Evolutionary conservation across 352 stramenopile species (phyloP), one percentile per base, ranked within the genome.

Genomic region (Phytophthora meadii): DNA sequence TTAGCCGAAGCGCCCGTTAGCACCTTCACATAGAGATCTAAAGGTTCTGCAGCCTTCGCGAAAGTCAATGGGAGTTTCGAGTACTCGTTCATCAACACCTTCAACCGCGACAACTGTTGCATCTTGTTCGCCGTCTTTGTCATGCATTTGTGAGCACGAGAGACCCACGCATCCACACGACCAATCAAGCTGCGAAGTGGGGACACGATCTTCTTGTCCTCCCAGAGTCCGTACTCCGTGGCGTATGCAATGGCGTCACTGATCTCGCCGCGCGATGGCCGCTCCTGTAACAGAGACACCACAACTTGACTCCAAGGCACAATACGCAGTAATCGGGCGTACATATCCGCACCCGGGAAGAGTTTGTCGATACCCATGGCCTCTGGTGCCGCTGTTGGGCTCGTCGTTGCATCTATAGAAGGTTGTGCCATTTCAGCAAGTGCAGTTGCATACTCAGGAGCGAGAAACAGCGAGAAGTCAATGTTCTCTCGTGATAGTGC

Each of bases 71-170:
- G 88, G 12, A 96, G 78, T 67, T 96, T 96, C 28, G 87, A 90
- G 70, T 96, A 96, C 55, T 96, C 88, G 61, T 95, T 96, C 68
- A 95, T 68, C 12, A 95, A 64, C 25, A 78, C 53, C 49, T 94
- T 93, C 42, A 95, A 57, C 3, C 84, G 76, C 2, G 81, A 62
- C 17, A 88, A 37, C 10, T 84, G 85, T 42, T 94, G 87, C 15
- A 79, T 61, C 54, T 83, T 86, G 50, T 55, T 90, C 5, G 70
- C 54, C 37, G 76, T 61, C 63, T 94, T 96, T 1, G 72, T 72
- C 54, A 96, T 70, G 22, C 68, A 88, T 69, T 95, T 95, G 60
- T 95, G 84, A 0, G 84, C 74, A 17, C 86, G 87, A 12, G 79
- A 81, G n/a, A 94, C 83, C 88, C 88, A 96, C 30, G 82, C 73